phyloP scores from a whole-genome alignment of 78 protist genomes.

The Cavenderia fasciculata region DNA sequence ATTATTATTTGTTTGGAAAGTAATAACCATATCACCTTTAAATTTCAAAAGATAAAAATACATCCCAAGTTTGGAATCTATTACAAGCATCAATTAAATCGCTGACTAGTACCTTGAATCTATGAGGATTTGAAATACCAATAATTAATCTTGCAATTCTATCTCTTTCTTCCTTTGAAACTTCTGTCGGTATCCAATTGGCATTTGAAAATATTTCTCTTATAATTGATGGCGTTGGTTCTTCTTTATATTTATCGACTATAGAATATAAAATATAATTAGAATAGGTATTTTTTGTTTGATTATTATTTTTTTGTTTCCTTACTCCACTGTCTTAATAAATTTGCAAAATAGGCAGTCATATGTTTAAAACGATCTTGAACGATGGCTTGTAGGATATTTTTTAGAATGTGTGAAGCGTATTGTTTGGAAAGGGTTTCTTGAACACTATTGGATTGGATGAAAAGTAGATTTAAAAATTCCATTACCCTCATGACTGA shows the following conservation, averaged over 20 bases:
- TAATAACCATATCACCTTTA: no score
- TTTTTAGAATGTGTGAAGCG: conserved; percentile 11
- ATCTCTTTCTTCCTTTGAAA: conserved; percentile 19
- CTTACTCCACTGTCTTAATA: conserved; percentile 40
- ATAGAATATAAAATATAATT: not conserved
- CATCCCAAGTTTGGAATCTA: conserved; percentile 43
- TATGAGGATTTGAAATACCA: not conserved
- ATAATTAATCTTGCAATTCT: conserved; percentile 27
- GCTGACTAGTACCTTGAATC: conserved; percentile 15
- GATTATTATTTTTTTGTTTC: not conserved
- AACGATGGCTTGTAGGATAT: conserved; percentile 30
- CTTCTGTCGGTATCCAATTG: conserved; percentile 53
- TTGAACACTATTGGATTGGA: conserved; percentile 6
- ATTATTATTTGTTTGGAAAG: no score
- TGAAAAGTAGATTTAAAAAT: conserved; percentile 32
- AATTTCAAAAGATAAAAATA: conserved; percentile 23
- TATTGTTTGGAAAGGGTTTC: conserved; percentile 14
- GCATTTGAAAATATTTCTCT: conserved; percentile 22
- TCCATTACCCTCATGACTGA: conserved; percentile 29
- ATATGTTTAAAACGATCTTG: conserved; percentile 18
- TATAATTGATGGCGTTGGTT: not conserved
- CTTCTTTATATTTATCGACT: conserved; percentile 25
- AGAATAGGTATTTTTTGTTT: not conserved
- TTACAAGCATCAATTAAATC: conserved; percentile 52
- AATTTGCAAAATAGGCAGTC: conserved; percentile 13